Evolutionary conservation across 2,329 filamentous ascomycete species (phyloP).

Genomic region (Microsporum ferrugineum): DNA sequence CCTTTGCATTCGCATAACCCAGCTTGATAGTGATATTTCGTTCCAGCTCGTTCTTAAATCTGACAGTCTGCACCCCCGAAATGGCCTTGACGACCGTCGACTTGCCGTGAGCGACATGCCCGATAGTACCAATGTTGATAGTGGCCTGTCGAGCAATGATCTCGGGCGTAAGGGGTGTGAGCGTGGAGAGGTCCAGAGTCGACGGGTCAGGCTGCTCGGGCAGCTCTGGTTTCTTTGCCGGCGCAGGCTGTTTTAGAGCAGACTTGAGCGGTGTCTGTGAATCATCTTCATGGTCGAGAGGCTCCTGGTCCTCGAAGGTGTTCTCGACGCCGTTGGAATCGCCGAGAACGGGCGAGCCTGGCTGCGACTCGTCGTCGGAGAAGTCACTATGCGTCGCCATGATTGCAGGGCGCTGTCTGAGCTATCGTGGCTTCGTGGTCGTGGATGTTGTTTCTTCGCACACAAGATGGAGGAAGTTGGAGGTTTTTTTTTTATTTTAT

Average conservation of each 20-base stretch:
- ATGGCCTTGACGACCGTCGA: slow-evolving; percentile 99
- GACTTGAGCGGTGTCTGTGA: slow-evolving; percentile 56
- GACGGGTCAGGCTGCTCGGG: slow-evolving; percentile 90
- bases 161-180: slow-evolving; percentile 82
- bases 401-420: slow-evolving; percentile 19
- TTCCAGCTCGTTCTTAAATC: slow-evolving; percentile 99
- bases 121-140: slow-evolving; percentile 98
- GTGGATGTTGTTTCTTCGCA: background rate
- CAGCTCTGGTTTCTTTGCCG: slow-evolving; percentile 51
- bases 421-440: background rate
- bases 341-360: slow-evolving; percentile 43
- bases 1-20: slow-evolving; percentile 97
- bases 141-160: slow-evolving; percentile 97
- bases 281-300: slow-evolving; percentile 49
- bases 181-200: slow-evolving; percentile 66
- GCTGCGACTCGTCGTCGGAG: slow-evolving; percentile 44
- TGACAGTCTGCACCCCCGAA: slow-evolving; percentile 94
- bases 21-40: slow-evolving; percentile 99
- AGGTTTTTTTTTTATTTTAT: background rate
- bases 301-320: slow-evolving; percentile 66
- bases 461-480: background rate
- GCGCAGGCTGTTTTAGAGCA: slow-evolving; percentile 65
- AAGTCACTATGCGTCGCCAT: slow-evolving; percentile 48
- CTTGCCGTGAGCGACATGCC: slow-evolving; percentile 97
- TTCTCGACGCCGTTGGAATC: slow-evolving; percentile 44